Base-by-base conservation (phyloP, 2,329 filamentous ascomycete genomes). In the Fusarium zealandicum region DNA sequence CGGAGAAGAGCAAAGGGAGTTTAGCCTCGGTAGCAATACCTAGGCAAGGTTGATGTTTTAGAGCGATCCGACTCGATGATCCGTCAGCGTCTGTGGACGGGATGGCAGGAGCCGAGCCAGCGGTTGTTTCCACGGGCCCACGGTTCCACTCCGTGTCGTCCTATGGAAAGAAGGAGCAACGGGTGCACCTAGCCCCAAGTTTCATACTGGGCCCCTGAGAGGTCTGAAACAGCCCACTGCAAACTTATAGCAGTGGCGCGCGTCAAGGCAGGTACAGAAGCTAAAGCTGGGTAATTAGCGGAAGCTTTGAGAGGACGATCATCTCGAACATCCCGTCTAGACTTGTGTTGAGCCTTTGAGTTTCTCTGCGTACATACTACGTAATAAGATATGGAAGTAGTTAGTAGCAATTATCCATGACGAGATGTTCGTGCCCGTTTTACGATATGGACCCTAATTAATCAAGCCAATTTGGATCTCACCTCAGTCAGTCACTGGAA, bases 191-290 rank as follows among this genome's bases (percentile, higher is more conserved):
- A 43, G 35, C 51, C 38, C 38, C 58, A 52, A 64, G 64, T 66
- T 65, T 63, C 56, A 59, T 42, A 41, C 36, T 22, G 4, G 40
- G 28, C 57, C 59, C 53, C 51, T 62, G 48, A 28, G 14, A 25
- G 32, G 57, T 65, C 61, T 65, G 64, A 66, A 66, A 66, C 64
- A 45, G 43, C 25, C 44, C 48, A 52, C 14, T 46, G 22, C 17
- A 14, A 17, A 25, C 20, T 22, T 27, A 42, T n/a, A n/a, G n/a
- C n/a, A n/a, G 35, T 31, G 22, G 27, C 32, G 31, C 43, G 43
- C 43, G 36, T 14, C 22, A 38, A 41, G 39, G 31, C 53, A 61
- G 53, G 53, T 35, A 52, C 32, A 43, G 13, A 37, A 33, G 43
- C 54, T 42, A 38, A 38, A 38, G 18, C 31, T n/a, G 51, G 39